Percentiles rank a stretch among this genome's conserved stretches.
Evolutionary conservation across 164 flowering plant species (phyloP).

Genomic region (Malania oleifera): DNA sequence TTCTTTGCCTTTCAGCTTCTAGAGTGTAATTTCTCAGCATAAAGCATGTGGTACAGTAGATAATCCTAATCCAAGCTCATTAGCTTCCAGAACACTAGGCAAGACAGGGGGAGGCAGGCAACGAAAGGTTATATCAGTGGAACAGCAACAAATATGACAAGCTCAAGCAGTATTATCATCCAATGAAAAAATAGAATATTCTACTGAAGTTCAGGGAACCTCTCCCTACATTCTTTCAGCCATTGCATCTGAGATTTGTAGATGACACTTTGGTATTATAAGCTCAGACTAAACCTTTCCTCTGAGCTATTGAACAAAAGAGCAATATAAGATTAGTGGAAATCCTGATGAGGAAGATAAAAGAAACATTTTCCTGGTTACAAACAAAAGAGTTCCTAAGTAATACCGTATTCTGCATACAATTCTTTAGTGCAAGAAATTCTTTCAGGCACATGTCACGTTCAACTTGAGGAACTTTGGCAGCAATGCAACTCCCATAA

Average conservation of each 20-base stretch:
- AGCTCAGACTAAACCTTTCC: slow-evolving; percentile 16
- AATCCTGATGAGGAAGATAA: too few relatives aligned
- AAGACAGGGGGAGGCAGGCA: not conserved
- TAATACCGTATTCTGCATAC: slow-evolving; percentile 82
- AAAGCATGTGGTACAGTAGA: not conserved
- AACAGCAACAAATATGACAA: not conserved
- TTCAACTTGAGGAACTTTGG: slow-evolving; percentile 83
- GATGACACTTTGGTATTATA: not conserved
- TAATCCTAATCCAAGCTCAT: not conserved
- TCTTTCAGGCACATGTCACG: slow-evolving; percentile 90
- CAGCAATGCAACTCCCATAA: slow-evolving; percentile 82
- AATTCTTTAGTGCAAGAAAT: slow-evolving; percentile 65
- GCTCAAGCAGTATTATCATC: slow-evolving; percentile 1
- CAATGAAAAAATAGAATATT: not conserved
- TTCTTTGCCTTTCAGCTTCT: slow-evolving; percentile 9
- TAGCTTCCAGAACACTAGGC: not conserved
- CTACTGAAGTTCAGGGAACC: not conserved
- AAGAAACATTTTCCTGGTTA: too few relatives aligned
- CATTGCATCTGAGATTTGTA: not conserved
- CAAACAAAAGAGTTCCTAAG: slow-evolving; percentile 2
- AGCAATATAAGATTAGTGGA: slow-evolving; percentile 3
- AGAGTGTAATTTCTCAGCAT: not conserved
- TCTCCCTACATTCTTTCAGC: slow-evolving; percentile 3
- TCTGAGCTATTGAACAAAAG: slow-evolving; percentile 29
- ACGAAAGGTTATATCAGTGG: not conserved